Evolutionary conservation across 306 rosid species (phyloP), one percentile per base, ranked within the genome.

Genomic region (Cucurbita ficifolia): DNA sequence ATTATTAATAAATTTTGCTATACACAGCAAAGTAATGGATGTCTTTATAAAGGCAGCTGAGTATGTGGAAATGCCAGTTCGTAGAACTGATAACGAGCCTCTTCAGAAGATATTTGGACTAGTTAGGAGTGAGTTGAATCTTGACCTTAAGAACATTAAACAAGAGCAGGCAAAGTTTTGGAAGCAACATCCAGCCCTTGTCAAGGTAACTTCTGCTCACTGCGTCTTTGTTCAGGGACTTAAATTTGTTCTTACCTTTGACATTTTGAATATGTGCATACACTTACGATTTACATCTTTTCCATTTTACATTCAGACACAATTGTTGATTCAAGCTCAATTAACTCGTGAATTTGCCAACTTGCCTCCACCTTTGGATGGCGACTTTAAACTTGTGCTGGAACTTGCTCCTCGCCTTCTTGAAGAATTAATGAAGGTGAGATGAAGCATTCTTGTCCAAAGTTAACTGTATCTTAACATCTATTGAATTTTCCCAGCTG

Each of bases 161-260:
- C 99, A 95, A 82, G 99, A 91, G 87, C 97, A 95, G 79, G 90
- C 97, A 45, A 95, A 95, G 81, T 95, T 95, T 88, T 89, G 96
- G 99, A 91, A 91, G 86, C 97, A 95, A 83, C 97, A 89, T 87
- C 99, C 99, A 72, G 88, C 96, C 53, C 85, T 91, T 67, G 97
- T 91, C 80, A 95, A 95, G 95, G 99, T 95, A 86, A 62, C 48
- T 80, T 22, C 57, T 80, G 24, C 70, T 56, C 19, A 43, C 10
- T 57, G 58, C 40, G 52, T 64, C 36, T 60, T 60, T 22, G 76
- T 74, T 62, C 35, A 67, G 46, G 63, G 35, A 18, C 57, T 67
- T 11, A 58, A 18, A 64, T 45, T 35, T 54, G 7, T 50, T 51
- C 9, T 8, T 19, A 40, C 76, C 57, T 73, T 75, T 72, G 58